A percentile compares a stretch with the other conserved stretches of the same genome.
These are phyloP conservation scores for Fusarium dlaminii DNA, from an alignment of 2,329 filamentous ascomycete species.

Conservation along the genomic window DNA sequence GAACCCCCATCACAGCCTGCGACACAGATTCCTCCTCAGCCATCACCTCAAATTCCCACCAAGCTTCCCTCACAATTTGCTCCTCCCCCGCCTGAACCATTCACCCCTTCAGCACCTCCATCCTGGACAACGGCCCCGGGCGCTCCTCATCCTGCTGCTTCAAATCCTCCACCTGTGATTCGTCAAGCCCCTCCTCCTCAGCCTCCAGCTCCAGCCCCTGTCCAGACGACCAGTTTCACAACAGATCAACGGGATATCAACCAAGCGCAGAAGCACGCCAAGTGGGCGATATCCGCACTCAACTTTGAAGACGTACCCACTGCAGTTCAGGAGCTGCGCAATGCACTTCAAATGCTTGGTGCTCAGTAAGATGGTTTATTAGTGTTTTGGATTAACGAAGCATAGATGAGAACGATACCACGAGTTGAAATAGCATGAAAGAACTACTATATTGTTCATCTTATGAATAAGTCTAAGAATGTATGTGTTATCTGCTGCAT, in stretches of 20 bases:
- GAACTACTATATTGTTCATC: constrained; percentile 6
- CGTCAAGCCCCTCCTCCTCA: constrained; percentile 23
- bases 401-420: constrained; percentile 33
- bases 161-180: constrained; percentile 36
- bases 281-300: constrained; percentile 94
- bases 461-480: constrained; percentile 19
- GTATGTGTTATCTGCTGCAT: constrained; percentile 19
- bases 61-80: constrained; percentile 38
- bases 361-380: constrained; percentile 50
- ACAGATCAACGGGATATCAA: constrained; percentile 68
- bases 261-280: constrained; percentile 92
- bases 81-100: constrained; percentile 34
- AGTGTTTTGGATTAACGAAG: not conserved
- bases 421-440: constrained; percentile 7
- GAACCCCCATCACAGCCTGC: constrained; percentile 19
- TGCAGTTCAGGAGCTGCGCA: constrained; percentile 83
- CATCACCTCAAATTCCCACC: constrained; percentile 43
- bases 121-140: constrained; percentile 39
- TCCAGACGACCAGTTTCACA: constrained; percentile 10
- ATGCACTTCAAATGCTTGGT: constrained; percentile 77
- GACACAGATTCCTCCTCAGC: constrained; percentile 42
- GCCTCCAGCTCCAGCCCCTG: constrained; percentile 16
- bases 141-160: constrained; percentile 26
- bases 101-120: constrained; percentile 31
- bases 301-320: constrained; percentile 97